Evolutionary conservation across 148 eudicot genomes (phyloP).

Genomic region (Cornus florida): DNA sequence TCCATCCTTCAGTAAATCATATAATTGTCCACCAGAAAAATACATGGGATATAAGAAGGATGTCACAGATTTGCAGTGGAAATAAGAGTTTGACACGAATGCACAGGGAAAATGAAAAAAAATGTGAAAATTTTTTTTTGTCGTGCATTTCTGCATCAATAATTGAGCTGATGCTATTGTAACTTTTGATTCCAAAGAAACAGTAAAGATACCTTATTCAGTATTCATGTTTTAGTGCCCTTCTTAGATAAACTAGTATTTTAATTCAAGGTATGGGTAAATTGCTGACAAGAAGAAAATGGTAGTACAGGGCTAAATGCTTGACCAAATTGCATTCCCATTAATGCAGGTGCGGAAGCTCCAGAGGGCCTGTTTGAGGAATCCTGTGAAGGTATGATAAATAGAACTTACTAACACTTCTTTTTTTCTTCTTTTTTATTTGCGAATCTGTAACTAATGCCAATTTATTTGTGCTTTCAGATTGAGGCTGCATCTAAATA

Average conservation of each 20-base stretch:
- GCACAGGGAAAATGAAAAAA: not conserved
- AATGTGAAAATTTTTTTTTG: too few species aligned
- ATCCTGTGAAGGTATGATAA: constrained; percentile 76
- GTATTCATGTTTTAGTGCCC: too few species aligned
- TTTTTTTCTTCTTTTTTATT: not conserved
- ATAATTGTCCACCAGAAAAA: not conserved
- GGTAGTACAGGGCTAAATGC: not conserved
- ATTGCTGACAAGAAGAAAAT: not conserved
- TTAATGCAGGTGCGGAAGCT: constrained; percentile 77
- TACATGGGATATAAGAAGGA: too few species aligned
- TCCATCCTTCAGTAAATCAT: not conserved
- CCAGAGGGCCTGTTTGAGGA: constrained; percentile 81
- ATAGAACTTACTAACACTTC: not conserved
- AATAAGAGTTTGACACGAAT: not conserved
- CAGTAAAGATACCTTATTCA: not conserved
- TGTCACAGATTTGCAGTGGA: not conserved
- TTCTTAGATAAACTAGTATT: not conserved
- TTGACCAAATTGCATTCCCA: constrained; percentile 10
- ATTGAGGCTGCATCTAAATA: constrained; percentile 76
- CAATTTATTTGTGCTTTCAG: constrained; percentile 32
- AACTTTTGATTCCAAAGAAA: not conserved
- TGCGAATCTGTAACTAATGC: not conserved
- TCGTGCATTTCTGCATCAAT: not conserved
- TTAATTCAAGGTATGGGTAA: not conserved
- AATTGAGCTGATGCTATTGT: not conserved